Evolutionary conservation across 1,284 basidiomycete species (phyloP), one percentile per base, ranked within the genome.

Genomic region (Melampsora occidentalis): DNA sequence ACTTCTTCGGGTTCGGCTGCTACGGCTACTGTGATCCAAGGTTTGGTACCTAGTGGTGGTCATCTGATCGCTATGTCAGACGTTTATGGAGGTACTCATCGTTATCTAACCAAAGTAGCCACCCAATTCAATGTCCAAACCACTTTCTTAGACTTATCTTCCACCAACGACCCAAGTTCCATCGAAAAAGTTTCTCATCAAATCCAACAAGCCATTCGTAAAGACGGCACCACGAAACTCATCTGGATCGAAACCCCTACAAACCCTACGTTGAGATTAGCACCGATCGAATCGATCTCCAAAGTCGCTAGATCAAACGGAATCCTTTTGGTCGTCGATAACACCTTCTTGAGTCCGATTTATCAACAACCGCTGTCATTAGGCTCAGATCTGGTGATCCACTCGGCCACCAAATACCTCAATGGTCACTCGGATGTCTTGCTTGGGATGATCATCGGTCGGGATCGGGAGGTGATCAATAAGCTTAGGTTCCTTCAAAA

Each of bases 191-290:
- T 62, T 42, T 79, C 79, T 63, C 78, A 80, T 31, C 62, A 77
- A 33, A 71, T 78, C 46, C 49, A 61, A 65, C 18, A 48, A 39
- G 33, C 16, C 22, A 64, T 78, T 69, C 39, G 42, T 10, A 39
- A 61, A 64, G 28, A 33, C 33, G 53, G 49, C 0, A 31, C 6
- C 9, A 42, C 65, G 2, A 79, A 95, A 91, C 86, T 98, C n/a
- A 88, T 99, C 77, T 98, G 94, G 94, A 89, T 97, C 81, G 95
- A 99, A 84, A 88, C 92, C 0, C 96, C 95, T 0, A 97, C 94
- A 18, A 98, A 98, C 84, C 96, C 96, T 0, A 93, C 93, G 0
- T 89, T 98, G 14, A 89, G 90, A n/a, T 85, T 97, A 48, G 89
- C 95, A 78, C 89, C 93, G 82, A 89, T 95, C 81, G 82, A 86